phyloP scores from a whole-genome alignment of 441 rosid genomes.

The Hypseocharis bilobata region DNA sequence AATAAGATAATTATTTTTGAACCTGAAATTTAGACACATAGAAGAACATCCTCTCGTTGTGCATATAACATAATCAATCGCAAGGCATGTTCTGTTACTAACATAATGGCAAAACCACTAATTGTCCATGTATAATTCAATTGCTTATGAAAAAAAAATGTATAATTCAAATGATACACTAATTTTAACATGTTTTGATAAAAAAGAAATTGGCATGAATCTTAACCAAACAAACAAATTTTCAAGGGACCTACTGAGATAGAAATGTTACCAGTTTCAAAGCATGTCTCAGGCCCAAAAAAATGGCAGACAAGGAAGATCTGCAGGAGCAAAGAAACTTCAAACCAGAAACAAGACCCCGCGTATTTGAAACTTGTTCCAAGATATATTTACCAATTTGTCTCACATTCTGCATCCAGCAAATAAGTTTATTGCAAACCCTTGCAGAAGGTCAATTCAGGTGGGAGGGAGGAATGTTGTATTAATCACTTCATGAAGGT shows the following conservation, averaged over 20 bases:
- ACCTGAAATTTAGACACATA: neutral
- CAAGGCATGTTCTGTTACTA: neutral
- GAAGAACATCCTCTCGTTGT: neutral
- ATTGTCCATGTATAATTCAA: too few relatives aligned
- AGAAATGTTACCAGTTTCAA: constrained; percentile 45
- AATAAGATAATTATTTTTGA: neutral
- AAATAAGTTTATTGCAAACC: constrained; percentile 18
- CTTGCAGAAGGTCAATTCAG: constrained; percentile 18
- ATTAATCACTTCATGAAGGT: too few relatives aligned
- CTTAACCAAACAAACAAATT: neutral
- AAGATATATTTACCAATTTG: constrained; percentile 76
- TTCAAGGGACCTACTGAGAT: neutral
- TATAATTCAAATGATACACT: neutral
- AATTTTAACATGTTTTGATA: neutral
- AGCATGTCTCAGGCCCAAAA: constrained; percentile 73
- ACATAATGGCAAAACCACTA: too few relatives aligned
- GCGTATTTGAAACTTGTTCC: constrained; percentile 78
- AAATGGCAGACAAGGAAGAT: constrained; percentile 50
- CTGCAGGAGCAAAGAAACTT: constrained; percentile 69
- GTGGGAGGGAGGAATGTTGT: neutral
- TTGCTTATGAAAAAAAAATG: neutral
- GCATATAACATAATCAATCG: too few relatives aligned
- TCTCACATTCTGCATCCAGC: constrained; percentile 64
- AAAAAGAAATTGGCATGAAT: neutral
- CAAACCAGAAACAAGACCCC: constrained; percentile 76